phyloP scores from a whole-genome alignment of 2,329 filamentous ascomycete genomes.

The Ophiostoma himal-ulmi region DNA sequence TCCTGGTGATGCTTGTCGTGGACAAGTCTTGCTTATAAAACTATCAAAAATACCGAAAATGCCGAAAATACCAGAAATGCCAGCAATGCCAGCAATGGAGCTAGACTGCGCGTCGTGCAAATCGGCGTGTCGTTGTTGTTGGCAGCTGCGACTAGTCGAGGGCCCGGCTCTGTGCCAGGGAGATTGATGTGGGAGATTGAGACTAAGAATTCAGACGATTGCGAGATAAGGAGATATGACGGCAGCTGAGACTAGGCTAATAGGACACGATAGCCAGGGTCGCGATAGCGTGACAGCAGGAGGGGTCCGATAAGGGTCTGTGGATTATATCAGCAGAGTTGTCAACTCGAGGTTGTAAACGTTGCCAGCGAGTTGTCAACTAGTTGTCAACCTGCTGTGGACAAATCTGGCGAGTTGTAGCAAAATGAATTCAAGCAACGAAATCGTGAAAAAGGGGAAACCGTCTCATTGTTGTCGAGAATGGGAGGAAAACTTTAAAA shows the following conservation, averaged over 20 bases:
- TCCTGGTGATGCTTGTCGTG: neutral
- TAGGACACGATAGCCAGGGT: conserved; percentile 4
- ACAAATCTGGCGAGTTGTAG: neutral
- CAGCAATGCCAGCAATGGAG: neutral
- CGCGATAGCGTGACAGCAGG: conserved; percentile 4
- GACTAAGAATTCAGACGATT: conserved; percentile 3
- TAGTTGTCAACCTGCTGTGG: neutral
- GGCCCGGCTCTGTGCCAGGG: neutral
- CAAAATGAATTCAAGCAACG: neutral
- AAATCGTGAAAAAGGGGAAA: neutral
- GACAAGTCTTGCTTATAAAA: neutral
- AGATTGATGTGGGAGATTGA: conserved; percentile 3
- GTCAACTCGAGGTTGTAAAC: neutral
- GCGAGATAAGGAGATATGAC: conserved; percentile 11
- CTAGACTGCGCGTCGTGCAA: neutral
- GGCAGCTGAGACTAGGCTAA: conserved; percentile 5
- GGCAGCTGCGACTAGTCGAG: neutral
- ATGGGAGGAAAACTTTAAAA: neutral
- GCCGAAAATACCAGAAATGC: neutral
- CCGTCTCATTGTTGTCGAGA: neutral
- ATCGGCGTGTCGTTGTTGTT: neutral
- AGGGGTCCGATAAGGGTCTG: conserved; percentile 8
- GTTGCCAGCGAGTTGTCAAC: neutral
- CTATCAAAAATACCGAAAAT: neutral
- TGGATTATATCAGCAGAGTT: conserved; percentile 5